phyloP scores from a whole-genome alignment of 305 asterid genomes.

The Fraxinus greggii region DNA sequence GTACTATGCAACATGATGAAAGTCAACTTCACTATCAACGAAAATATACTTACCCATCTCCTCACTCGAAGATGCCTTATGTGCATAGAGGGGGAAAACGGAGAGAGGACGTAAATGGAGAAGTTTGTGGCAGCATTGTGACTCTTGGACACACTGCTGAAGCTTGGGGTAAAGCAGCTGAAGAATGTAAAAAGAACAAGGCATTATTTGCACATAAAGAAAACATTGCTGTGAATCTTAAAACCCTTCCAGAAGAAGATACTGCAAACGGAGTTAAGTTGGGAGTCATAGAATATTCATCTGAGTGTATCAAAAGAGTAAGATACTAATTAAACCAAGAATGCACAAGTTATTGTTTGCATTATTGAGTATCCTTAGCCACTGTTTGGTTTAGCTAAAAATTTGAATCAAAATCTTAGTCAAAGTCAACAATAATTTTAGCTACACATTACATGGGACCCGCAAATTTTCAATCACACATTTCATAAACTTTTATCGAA shows the following conservation, averaged over 20 bases:
- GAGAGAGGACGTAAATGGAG: slow-evolving; percentile 22
- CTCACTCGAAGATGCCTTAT: slow-evolving; percentile 9
- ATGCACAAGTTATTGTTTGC: neutral
- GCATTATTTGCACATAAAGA: slow-evolving; percentile 20
- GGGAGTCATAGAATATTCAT: slow-evolving; percentile 21
- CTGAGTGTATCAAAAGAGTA: slow-evolving; percentile 25
- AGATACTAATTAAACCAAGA: slow-evolving; percentile 15
- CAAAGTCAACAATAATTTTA: no score
- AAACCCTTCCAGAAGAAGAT: slow-evolving; percentile 24
- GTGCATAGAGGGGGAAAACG: slow-evolving; percentile 23
- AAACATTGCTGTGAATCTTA: slow-evolving; percentile 25
- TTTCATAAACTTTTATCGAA: neutral
- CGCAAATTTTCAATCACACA: neutral
- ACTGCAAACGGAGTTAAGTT: slow-evolving; percentile 19
- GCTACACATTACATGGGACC: neutral
- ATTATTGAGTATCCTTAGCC: neutral
- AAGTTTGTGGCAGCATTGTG: neutral
- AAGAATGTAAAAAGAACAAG: slow-evolving; percentile 30
- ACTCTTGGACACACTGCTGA: slow-evolving; percentile 27
- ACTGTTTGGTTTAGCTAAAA: neutral
- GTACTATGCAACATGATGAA: slow-evolving; percentile 20
- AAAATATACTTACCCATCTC: slow-evolving; percentile 5
- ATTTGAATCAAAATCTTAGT: no score
- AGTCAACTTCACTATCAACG: slow-evolving; percentile 17
- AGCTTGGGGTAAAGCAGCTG: slow-evolving; percentile 50